Percentiles rank a stretch among this genome's conserved stretches.
Conservation (phyloP, 2,329 filamentous ascomycete species). For the Penicillium palitans region DNA sequence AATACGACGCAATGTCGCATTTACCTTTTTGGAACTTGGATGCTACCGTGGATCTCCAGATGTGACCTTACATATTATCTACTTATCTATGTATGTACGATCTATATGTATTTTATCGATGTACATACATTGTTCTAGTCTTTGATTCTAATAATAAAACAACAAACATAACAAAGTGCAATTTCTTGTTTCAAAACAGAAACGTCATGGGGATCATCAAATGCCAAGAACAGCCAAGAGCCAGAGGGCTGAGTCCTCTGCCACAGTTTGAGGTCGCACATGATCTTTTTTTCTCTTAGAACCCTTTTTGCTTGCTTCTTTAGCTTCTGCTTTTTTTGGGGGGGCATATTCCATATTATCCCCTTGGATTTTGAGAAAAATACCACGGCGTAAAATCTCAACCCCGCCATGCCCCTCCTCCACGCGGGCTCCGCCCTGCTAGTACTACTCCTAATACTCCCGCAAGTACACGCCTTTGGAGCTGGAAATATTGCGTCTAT, state of each 20-base stretch:
- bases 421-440: slow-evolving; percentile 36
- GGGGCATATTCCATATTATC: neutral
- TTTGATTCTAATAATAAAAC: neutral
- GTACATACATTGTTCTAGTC: too few species aligned
- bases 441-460: slow-evolving; percentile 40
- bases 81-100: too few species aligned
- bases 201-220: slow-evolving; percentile 7
- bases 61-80: slow-evolving; percentile 4
- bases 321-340: neutral
- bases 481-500: slow-evolving; percentile 53
- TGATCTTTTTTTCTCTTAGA: slow-evolving; percentile 1
- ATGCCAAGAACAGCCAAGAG: slow-evolving; percentile 7
- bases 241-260: slow-evolving; percentile 4
- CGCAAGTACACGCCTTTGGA: slow-evolving; percentile 46
- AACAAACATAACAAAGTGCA: neutral
- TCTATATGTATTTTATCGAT: too few species aligned
- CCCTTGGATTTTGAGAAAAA: neutral
- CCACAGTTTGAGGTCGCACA: neutral
- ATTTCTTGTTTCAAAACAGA: neutral
- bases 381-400: neutral
- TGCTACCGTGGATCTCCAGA: slow-evolving; percentile 22
- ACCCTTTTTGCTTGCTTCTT: neutral
- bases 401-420: slow-evolving; percentile 21
- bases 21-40: neutral
- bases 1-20: slow-evolving; percentile 1